Base-by-base conservation (phyloP, 441 rosid species). In the Aquilaria agallochum region DNA sequence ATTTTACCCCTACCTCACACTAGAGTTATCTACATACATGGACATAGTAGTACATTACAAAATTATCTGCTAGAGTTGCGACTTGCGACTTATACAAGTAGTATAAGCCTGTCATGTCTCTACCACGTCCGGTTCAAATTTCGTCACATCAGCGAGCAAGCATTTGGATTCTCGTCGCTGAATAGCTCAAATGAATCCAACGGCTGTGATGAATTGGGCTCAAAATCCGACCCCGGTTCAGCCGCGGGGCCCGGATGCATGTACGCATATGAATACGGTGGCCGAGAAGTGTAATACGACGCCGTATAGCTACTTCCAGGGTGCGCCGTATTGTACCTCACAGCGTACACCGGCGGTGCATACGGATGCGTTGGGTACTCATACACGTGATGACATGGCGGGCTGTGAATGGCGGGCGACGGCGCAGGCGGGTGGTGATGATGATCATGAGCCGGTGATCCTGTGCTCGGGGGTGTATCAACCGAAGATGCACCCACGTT, bases 91-190 rank as follows among this genome's bases (percentile, higher is more conserved):
- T 51, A 66, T 50, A 65, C 76, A 50, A 69, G 62, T 45, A 44
- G 80, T 71, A 73, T n/a, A 62, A 74, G 72, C 46, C 62, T 56
- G 48, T 2, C 6, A 47, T 36, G 11, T 45, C 40, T 20, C n/a
- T 5, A 42, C 53, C 32, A 48, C 53, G 48, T 15, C n/a, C 9
- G 36, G 55, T 32, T 50, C n/a, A 46, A n/a, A 45, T 3, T 56
- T 10, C 45, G 12, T 87, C 87, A 90, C 96, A 92, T 80, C 12
- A 92, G 48, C 31, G 79, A 76, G 80, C 98, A 92, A 46, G 96
- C 93, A 65, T 92, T 92, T 0, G 96, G 97, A 69, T 92, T 92
- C 64, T 91, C 96, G 12, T 92, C 98, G 53, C 94, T 92, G 30
- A 92, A 82, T 34, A 87, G 64, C 69, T 90, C 96, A 11, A 92